Conservation (phyloP, 345 rosid genomes). For the Passiflora organensis region DNA sequence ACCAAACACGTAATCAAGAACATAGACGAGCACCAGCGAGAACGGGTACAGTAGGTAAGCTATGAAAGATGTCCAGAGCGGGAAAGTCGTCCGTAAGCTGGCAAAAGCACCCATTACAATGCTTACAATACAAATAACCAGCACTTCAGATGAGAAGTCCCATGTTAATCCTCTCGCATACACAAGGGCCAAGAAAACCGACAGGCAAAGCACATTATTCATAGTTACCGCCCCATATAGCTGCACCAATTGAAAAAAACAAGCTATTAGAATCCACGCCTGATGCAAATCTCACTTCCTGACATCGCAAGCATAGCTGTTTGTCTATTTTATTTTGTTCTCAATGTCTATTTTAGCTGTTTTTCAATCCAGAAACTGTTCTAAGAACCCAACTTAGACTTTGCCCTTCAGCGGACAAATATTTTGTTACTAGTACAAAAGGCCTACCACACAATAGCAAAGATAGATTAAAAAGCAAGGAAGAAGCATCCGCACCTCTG, state of each 20-base stretch:
- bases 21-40: constrained; percentile 78
- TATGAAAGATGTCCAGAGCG: constrained; percentile 74
- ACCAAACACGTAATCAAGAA: constrained; percentile 72
- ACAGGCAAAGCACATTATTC: constrained; percentile 85
- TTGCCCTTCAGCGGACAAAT: too few relatives aligned
- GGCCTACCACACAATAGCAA: neutral
- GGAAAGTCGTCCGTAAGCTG: constrained; percentile 85
- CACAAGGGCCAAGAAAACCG: constrained; percentile 88
- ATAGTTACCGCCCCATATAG: constrained; percentile 87
- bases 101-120: constrained; percentile 72
- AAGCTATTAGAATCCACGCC: neutral
- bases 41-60: constrained; percentile 77
- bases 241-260: constrained; percentile 41
- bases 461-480: neutral
- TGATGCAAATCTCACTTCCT: neutral
- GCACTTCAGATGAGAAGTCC: constrained; percentile 96
- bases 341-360: too few relatives aligned
- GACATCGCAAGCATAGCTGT: too few relatives aligned
- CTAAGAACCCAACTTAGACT: neutral
- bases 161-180: constrained; percentile 72
- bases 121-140: constrained; percentile 78
- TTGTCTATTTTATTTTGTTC: too few relatives aligned
- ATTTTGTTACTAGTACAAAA: too few relatives aligned
- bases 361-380: neutral
- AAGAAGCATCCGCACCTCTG: constrained; percentile 56